These are phyloP conservation scores for Reutealis trisperma DNA, from an alignment of 345 rosid genomes.

Conservation along the genomic window DNA sequence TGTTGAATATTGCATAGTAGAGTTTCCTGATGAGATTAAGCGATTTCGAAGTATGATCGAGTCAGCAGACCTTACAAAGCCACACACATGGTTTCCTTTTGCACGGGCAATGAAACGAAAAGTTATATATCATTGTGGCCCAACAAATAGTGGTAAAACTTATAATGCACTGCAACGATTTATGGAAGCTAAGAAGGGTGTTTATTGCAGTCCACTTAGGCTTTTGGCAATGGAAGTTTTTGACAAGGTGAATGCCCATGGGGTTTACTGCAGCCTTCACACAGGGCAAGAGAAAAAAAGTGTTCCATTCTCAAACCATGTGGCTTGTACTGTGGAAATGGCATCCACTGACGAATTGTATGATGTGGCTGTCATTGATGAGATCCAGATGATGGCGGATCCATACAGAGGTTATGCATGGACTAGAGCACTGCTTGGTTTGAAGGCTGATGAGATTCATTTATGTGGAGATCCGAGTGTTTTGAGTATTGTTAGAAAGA, in stretches of 20 bases:
- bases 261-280: conserved; percentile 86
- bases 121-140: conserved; percentile 91
- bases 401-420: conserved; percentile 82
- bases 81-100: conserved; percentile 92
- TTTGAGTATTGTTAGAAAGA: conserved; percentile 66
- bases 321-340: conserved; percentile 95
- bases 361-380: conserved; percentile 91
- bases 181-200: conserved; percentile 86
- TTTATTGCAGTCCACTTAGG: conserved; percentile 94
- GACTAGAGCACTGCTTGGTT: conserved; percentile 87
- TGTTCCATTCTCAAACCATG: conserved; percentile 78
- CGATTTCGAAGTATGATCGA: conserved; percentile 56
- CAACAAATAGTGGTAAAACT: conserved; percentile 95
- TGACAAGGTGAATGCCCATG: conserved; percentile 83
- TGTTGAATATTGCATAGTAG: conserved; percentile 78
- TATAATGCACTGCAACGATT: conserved; percentile 82
- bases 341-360: conserved; percentile 72
- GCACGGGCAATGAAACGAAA: conserved; percentile 91
- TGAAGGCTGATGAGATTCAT: conserved; percentile 96
- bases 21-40: conserved; percentile 76
- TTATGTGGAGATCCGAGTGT: conserved; percentile 96
- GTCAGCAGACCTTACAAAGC: conserved; percentile 86
- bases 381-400: conserved; percentile 90
- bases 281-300: conserved; percentile 90
- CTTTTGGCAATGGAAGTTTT: conserved; percentile 98